phyloP scores from a whole-genome alignment of 139 green algal species.

The Marvania coccoides region DNA sequence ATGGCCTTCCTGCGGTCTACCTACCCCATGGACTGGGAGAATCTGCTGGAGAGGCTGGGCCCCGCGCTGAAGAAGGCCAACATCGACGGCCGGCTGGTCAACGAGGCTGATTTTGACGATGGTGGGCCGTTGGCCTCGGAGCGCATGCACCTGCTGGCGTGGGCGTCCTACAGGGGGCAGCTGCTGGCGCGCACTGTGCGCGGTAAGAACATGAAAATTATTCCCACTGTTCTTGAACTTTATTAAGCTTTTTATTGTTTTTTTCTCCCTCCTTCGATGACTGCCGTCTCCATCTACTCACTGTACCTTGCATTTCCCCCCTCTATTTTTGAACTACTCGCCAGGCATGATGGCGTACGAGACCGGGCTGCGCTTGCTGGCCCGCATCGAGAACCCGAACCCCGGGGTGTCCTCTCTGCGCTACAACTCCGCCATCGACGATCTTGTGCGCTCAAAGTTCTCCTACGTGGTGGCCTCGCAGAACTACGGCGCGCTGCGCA shows the following conservation, averaged over 20 bases:
- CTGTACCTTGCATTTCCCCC: no score
- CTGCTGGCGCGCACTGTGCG: slow-evolving; percentile 71
- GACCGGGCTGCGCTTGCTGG: slow-evolving; percentile 47
- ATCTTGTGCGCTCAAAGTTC: slow-evolving; percentile 64
- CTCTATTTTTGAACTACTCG: no score
- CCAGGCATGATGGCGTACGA: slow-evolving; percentile 77
- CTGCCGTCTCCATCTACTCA: no score
- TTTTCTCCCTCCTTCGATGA: no score
- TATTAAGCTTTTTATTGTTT: neutral
- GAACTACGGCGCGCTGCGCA: slow-evolving; percentile 37
- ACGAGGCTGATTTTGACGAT: slow-evolving; percentile 45
- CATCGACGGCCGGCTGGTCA: slow-evolving; percentile 13
- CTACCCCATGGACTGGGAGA: slow-evolving; percentile 26
- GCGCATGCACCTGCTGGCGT: slow-evolving; percentile 67
- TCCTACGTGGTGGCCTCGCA: slow-evolving; percentile 68
- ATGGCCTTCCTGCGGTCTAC: slow-evolving; percentile 22
- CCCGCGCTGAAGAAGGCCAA: slow-evolving; percentile 3
- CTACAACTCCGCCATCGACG: slow-evolving; percentile 32
- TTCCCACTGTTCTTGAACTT: neutral
- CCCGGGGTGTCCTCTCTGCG: slow-evolving; percentile 27
- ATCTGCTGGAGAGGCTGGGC: slow-evolving; percentile 31
- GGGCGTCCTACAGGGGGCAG: slow-evolving; percentile 76
- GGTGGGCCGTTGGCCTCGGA: slow-evolving; percentile 16
- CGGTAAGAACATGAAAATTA: slow-evolving; percentile 3
- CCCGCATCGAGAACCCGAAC: slow-evolving; percentile 35